Evolutionary conservation across 108 stramenopile genomes (phyloP), one percentile per base, ranked within the genome.

Genomic region (Nitzschia sp.): DNA sequence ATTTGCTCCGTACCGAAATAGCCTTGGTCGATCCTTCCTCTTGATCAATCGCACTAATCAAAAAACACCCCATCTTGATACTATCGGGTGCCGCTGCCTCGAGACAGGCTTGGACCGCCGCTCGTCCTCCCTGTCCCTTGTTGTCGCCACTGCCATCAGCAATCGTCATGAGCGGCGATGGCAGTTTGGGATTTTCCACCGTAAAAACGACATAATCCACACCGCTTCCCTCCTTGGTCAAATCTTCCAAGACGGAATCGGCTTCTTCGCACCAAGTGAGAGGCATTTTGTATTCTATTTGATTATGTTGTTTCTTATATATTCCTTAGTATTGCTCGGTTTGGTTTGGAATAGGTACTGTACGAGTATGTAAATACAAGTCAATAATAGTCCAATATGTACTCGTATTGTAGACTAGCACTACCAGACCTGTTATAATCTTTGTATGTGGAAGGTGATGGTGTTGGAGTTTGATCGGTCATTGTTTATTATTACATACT

Each of bases 161-260:
- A 41, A 13, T 13, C 38, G 13, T 41, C 9, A 41, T 13, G 38
- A 41, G 38, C 6, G 9, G 67, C 2, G 48, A 16, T 13, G 54
- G 9, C 22, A 22, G 6, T 38, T 68, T 68, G 32, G 56, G 21
- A 32, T 68, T 41, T 26, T 32, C 19, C 3, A 68, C 29, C 16
- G 67, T 13, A 32, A 56, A 68, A 32, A 68, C 35, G 4, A 68
- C 56, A 45, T 58, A 68, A 28, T 68, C 67, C 13, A 58, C 34
- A 29, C 28, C 34, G 17, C n/a, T 16, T 3, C 28, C 54, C 3
- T 28, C 67, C 26, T 57, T 45, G 48, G 27, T 17, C 56, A 57
- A 57, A 16, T 57, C 56, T 31, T 3, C 28, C 22, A 28, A 22
- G 3, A 27, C 56, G 3, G 3, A 2, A 17, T 16, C 16, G 29